Evolutionary conservation across 2,329 filamentous ascomycete species (phyloP).

Genomic region (Aspergillus carbonarius): DNA sequence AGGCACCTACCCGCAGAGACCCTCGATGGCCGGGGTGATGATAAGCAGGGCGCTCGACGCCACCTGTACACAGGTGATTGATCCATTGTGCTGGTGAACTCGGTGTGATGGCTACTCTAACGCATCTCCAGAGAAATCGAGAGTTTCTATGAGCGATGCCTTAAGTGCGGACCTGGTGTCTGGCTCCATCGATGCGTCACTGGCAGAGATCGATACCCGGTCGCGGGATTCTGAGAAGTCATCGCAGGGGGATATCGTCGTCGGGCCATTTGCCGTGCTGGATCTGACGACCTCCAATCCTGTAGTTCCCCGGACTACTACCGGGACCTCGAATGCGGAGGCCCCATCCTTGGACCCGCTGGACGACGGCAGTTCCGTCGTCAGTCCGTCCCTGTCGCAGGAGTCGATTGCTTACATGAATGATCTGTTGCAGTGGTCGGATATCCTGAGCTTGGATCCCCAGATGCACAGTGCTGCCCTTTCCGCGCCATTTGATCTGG

Average conservation of each 20-base stretch:
- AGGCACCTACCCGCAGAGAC: not conserved
- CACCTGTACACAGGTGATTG: conserved; percentile 35
- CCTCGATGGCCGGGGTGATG: conserved; percentile 11
- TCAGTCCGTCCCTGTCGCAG: conserved; percentile 2
- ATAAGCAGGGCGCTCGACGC: conserved; percentile 24
- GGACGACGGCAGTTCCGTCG: not conserved
- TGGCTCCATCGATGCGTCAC: conserved; percentile 32
- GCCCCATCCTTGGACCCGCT: not conserved
- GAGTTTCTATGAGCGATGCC: conserved; percentile 33
- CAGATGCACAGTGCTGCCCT: conserved; percentile 19
- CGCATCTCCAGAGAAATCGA: conserved; percentile 24
- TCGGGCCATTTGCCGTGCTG: conserved; percentile 34
- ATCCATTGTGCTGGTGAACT: too few species aligned
- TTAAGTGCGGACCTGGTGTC: conserved; percentile 26
- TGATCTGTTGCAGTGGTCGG: conserved; percentile 36
- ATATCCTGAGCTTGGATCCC: conserved; percentile 31
- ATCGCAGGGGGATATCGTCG: conserved; percentile 21
- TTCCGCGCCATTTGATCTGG: conserved; percentile 14
- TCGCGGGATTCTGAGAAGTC: conserved; percentile 22
- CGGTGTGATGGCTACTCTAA: not conserved
- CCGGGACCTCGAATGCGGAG: not conserved
- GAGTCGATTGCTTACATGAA: conserved; percentile 21
- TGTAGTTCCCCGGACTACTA: not conserved
- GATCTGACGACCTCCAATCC: conserved; percentile 14
- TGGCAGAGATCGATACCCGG: conserved; percentile 33